Percentiles rank a stretch among this genome's conserved stretches.
These are phyloP conservation scores for Penicillium herquei DNA, from an alignment of 495 filamentous ascomycete genomes.

Conservation along the genomic window DNA sequence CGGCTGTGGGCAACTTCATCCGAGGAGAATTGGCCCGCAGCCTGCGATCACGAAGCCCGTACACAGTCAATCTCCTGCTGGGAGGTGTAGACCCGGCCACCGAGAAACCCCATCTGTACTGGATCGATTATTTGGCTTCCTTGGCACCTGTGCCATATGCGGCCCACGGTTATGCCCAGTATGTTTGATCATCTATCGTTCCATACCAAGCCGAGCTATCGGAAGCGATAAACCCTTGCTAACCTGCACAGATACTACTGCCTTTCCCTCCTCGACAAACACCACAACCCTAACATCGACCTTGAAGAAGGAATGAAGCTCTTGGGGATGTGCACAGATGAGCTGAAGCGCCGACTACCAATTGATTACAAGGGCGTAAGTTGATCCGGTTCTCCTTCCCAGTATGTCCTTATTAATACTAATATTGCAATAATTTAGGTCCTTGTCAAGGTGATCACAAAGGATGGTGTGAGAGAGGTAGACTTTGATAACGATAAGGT, in stretches of 20 bases:
- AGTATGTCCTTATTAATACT: background rate
- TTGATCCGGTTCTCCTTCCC: constrained; percentile 8
- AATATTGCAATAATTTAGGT: constrained; percentile 44
- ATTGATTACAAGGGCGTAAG: constrained; percentile 94
- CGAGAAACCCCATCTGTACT: constrained; percentile 85
- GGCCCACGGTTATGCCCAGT: constrained; percentile 97
- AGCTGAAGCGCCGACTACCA: constrained; percentile 91
- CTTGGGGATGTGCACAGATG: constrained; percentile 89
- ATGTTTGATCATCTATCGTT: constrained; percentile 39
- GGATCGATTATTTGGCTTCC: constrained; percentile 94
- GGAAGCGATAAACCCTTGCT: constrained; percentile 11
- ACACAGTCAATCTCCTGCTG: constrained; percentile 92
- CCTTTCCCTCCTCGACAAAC: constrained; percentile 94
- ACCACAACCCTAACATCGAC: constrained; percentile 90
- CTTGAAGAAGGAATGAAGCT: constrained; percentile 87
- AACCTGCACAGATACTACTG: constrained; percentile 74
- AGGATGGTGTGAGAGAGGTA: constrained; percentile 81
- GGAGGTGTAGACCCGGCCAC: constrained; percentile 89
- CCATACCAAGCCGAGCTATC: background rate
- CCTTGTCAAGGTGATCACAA: constrained; percentile 87
- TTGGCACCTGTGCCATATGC: constrained; percentile 88
- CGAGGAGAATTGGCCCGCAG: constrained; percentile 87
- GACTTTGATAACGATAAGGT: constrained; percentile 77
- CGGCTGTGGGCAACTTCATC: constrained; percentile 87
- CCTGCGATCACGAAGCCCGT: constrained; percentile 86